phyloP scores from a whole-genome alignment of 345 rosid species.

The Turnera subulata region DNA sequence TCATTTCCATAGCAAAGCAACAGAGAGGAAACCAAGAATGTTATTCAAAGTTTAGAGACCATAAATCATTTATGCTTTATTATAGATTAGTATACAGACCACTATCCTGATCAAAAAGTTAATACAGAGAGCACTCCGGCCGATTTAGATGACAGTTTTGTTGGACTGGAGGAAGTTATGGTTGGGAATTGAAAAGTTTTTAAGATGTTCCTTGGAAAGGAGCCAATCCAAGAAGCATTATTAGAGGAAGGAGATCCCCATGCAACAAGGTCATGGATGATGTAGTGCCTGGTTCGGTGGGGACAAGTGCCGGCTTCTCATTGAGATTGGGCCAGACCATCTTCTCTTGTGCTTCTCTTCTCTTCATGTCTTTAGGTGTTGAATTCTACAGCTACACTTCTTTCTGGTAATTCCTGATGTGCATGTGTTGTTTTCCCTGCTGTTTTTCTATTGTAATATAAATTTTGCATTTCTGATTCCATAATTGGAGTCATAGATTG shows the following conservation, averaged over 20 bases:
- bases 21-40: not conserved
- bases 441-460: not conserved
- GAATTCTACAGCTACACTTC: constrained; percentile 85
- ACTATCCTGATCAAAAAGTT: too few relatives aligned
- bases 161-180: not conserved
- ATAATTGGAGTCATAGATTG: not conserved
- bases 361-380: constrained; percentile 78
- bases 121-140: not conserved
- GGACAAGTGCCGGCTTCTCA: constrained; percentile 71
- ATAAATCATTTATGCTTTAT: too few relatives aligned
- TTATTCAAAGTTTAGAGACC: not conserved
- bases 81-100: not conserved
- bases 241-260: constrained; percentile 3
- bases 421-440: not conserved
- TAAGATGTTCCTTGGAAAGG: constrained; percentile 12
- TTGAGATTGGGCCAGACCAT: constrained; percentile 75
- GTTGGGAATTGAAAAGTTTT: constrained; percentile 3
- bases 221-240: not conserved
- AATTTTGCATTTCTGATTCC: not conserved
- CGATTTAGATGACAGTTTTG: constrained; percentile 16
- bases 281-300: constrained; percentile 64
- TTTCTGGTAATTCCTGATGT: constrained; percentile 53
- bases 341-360: constrained; percentile 78
- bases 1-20: not conserved
- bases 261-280: constrained; percentile 42